Conservation (phyloP, 2,329 filamentous ascomycete species). For the Pseudocercospora pini-densiflorae region DNA sequence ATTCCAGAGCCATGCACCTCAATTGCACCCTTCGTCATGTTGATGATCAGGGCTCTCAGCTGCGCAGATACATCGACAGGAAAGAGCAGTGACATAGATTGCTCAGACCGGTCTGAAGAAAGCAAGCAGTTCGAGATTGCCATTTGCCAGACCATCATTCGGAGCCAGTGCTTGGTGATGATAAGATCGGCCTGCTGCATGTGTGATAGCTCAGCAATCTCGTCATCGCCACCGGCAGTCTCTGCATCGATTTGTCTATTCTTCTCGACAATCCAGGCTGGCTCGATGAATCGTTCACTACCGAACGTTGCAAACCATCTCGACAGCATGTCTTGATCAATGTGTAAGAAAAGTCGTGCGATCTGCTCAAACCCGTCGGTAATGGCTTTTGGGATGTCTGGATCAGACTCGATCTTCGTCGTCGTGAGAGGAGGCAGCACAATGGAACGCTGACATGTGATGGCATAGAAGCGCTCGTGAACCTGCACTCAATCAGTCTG, state of each 20-base stretch:
- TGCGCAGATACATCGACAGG: constrained; percentile 17
- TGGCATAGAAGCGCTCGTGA: constrained; percentile 45
- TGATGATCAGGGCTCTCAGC: constrained; percentile 16
- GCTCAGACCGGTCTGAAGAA: constrained; percentile 36
- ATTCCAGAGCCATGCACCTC: constrained; percentile 62
- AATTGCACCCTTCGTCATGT: constrained; percentile 52
- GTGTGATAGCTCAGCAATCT: constrained; percentile 37
- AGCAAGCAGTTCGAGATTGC: constrained; percentile 52
- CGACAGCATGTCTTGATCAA: constrained; percentile 8
- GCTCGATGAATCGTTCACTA: constrained; percentile 4
- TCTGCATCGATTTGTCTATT: constrained; percentile 15
- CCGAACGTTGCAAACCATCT: constrained; percentile 11
- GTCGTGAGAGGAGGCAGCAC: constrained; percentile 9
- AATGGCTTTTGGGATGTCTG: constrained; percentile 1
- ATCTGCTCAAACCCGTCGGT: constrained; percentile 7
- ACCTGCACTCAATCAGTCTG: constrained; percentile 41
- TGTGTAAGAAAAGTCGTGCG: constrained; percentile 10
- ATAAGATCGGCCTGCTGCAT: constrained; percentile 57
- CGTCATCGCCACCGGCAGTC: constrained; percentile 10
- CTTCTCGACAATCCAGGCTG: constrained; percentile 11
- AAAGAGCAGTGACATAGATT: constrained; percentile 18
- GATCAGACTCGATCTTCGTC: not conserved
- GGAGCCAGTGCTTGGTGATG: constrained; percentile 56
- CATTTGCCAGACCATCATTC: constrained; percentile 55
- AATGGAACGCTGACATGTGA: constrained; percentile 12